These are phyloP conservation scores for Cordyceps militaris DNA, from an alignment of 2,329 filamentous ascomycete species.

Conservation along the genomic window DNA sequence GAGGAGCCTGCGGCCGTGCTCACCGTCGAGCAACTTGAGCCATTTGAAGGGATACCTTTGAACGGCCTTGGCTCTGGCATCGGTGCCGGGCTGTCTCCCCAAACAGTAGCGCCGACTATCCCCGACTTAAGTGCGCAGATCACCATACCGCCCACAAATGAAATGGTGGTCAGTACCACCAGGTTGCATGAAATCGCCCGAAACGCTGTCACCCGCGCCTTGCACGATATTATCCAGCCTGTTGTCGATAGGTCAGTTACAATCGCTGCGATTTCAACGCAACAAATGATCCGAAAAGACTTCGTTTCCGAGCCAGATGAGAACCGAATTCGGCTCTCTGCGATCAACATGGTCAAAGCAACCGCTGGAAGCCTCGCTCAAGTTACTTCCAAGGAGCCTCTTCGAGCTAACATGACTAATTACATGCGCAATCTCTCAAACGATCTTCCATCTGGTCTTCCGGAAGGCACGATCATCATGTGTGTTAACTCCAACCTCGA, in stretches of 20 bases:
- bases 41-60: conserved; percentile 75
- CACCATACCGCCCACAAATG: conserved; percentile 72
- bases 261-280: conserved; percentile 93
- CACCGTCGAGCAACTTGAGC: conserved; percentile 62
- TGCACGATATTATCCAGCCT: conserved; percentile 93
- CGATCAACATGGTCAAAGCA: conserved; percentile 89
- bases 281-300: conserved; percentile 92
- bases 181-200: conserved; percentile 72
- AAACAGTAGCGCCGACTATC: conserved; percentile 69
- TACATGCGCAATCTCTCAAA: conserved; percentile 71
- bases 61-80: conserved; percentile 65
- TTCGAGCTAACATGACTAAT: conserved; percentile 94
- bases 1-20: conserved; percentile 56
- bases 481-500: conserved; percentile 98
- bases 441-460: conserved; percentile 71
- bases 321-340: conserved; percentile 75
- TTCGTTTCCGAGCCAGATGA: conserved; percentile 91
- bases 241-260: conserved; percentile 97
- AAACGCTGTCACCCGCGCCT: conserved; percentile 77
- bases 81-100: conserved; percentile 67
- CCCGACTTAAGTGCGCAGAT: conserved; percentile 77
- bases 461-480: conserved; percentile 94
- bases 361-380: conserved; percentile 89
- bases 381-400: conserved; percentile 96
- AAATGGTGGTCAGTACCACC: conserved; percentile 65